Conservation (phyloP, 257 asterid species). For the Salvia splendens region DNA sequence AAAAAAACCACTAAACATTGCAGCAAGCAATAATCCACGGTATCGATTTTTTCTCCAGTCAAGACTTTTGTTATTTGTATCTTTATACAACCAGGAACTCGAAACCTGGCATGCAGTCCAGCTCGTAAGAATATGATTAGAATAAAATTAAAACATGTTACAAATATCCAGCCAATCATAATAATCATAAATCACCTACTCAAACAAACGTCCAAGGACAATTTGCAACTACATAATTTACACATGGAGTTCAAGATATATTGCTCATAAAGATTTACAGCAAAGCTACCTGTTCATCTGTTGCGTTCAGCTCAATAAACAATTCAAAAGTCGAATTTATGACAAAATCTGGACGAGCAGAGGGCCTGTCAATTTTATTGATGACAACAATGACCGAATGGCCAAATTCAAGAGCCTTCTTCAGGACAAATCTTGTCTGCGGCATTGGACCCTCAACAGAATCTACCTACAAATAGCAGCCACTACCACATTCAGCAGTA, state of each 20-base stretch:
- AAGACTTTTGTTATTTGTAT: background rate
- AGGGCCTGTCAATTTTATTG: conserved; percentile 92
- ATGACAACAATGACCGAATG: conserved; percentile 95
- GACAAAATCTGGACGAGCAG: conserved; percentile 96
- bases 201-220: background rate
- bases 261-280: conserved; percentile 6
- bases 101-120: background rate
- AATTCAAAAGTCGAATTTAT: conserved; percentile 92
- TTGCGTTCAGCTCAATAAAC: conserved; percentile 90
- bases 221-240: conserved; percentile 1
- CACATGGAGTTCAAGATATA: conserved; percentile 7
- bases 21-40: background rate
- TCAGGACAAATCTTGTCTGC: conserved; percentile 94
- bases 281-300: conserved; percentile 89
- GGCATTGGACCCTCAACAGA: conserved; percentile 99
- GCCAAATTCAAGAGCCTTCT: conserved; percentile 99
- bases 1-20: conserved; percentile 12
- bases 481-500: conserved; percentile 32
- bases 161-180: conserved; percentile 16
- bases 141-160: background rate
- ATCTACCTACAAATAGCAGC: conserved; percentile 69
- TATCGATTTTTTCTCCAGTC: conserved; percentile 8
- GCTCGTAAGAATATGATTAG: background rate
- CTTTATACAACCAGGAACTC: conserved; percentile 3
- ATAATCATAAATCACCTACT: conserved; percentile 17